phyloP scores from a whole-genome alignment of 805 yeast species.

The Ogataea saltuana region DNA sequence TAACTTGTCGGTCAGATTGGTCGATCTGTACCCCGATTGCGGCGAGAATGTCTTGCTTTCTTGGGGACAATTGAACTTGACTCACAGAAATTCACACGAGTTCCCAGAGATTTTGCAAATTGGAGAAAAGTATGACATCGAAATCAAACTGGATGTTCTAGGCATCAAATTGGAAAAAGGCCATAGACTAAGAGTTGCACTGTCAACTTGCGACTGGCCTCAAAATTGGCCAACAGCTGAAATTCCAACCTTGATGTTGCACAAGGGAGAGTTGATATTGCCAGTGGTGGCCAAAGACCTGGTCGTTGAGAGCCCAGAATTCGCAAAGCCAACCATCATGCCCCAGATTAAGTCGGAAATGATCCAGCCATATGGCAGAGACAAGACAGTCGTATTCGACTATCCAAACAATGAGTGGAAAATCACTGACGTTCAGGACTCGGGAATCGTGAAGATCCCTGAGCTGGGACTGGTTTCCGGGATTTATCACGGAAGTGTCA shows the following conservation, averaged over 20 bases:
- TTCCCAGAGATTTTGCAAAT: constrained; percentile 38
- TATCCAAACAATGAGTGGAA: constrained; percentile 39
- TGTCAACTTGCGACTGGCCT: constrained; percentile 51
- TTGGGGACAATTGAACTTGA: constrained; percentile 47
- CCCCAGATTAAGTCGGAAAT: constrained; percentile 32
- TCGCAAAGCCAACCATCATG: constrained; percentile 34
- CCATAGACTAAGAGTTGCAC: constrained; percentile 41
- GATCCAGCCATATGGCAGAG: constrained; percentile 29
- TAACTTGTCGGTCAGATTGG: constrained; percentile 41
- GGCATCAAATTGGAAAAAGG: constrained; percentile 40
- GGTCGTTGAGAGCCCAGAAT: constrained; percentile 26
- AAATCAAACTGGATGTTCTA: constrained; percentile 40
- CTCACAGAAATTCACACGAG: constrained; percentile 44
- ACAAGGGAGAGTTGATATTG: constrained; percentile 33
- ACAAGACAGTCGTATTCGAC: constrained; percentile 33
- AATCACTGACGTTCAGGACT: constrained; percentile 37
- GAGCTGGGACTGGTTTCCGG: constrained; percentile 37
- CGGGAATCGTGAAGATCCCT: constrained; percentile 38
- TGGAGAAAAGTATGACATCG: constrained; percentile 37
- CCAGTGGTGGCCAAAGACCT: constrained; percentile 31
- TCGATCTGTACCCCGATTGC: constrained; percentile 41
- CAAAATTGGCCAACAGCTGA: constrained; percentile 48
- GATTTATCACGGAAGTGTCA: constrained; percentile 42
- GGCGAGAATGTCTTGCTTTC: constrained; percentile 42
- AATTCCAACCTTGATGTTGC: constrained; percentile 39